These are phyloP conservation scores for Chiua virens DNA, from an alignment of 768 basidiomycete species.

Conservation along the genomic window DNA sequence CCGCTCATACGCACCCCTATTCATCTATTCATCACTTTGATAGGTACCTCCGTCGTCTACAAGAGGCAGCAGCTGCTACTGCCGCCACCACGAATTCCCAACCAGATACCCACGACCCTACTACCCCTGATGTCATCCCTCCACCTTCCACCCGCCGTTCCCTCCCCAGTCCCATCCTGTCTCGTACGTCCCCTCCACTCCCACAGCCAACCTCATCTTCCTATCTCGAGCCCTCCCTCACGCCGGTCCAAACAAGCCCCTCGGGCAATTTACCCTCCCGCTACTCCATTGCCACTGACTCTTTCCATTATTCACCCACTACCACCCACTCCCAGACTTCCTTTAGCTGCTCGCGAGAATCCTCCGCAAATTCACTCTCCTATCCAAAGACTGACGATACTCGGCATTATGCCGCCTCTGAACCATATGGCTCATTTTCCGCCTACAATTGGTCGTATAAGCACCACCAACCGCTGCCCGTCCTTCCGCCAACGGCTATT, in stretches of 20 bases:
- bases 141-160: slow-evolving; percentile 41
- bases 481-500: slow-evolving; percentile 42
- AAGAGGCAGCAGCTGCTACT: slow-evolving; percentile 66
- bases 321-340: slow-evolving; percentile 33
- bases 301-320: slow-evolving; percentile 54
- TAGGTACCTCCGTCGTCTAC: slow-evolving; percentile 77
- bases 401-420: slow-evolving; percentile 42
- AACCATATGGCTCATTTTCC: slow-evolving; percentile 63
- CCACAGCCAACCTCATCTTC: slow-evolving; percentile 23
- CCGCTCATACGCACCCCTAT: not conserved
- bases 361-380: slow-evolving; percentile 30
- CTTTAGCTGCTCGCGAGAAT: slow-evolving; percentile 41
- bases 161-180: slow-evolving; percentile 49
- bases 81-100: slow-evolving; percentile 33
- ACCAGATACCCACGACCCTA: slow-evolving; percentile 33
- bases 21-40: not conserved
- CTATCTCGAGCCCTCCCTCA: slow-evolving; percentile 54
- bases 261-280: slow-evolving; percentile 56
- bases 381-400: slow-evolving; percentile 46
- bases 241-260: slow-evolving; percentile 42
- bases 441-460: slow-evolving; percentile 72
- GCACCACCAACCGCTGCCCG: slow-evolving; percentile 51
- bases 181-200: slow-evolving; percentile 46
- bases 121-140: slow-evolving; percentile 42
- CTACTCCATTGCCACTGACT: slow-evolving; percentile 70